phyloP scores from a whole-genome alignment of 228 moss, liverwort and hornwort species.

The Sphagnum fallax region DNA sequence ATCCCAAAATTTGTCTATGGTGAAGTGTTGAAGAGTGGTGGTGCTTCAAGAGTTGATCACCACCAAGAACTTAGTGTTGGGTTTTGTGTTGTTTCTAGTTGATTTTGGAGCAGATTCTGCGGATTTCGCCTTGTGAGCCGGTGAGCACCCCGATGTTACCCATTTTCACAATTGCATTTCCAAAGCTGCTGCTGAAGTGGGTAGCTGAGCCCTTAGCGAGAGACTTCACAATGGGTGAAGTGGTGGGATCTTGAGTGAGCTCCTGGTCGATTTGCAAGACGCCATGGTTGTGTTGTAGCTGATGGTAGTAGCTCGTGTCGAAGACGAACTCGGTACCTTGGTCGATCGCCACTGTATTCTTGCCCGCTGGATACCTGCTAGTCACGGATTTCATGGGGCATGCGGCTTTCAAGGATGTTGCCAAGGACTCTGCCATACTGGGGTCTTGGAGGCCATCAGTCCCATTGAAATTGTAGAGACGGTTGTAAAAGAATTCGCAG shows the following conservation, averaged over 20 bases:
- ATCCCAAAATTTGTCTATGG: too few species aligned
- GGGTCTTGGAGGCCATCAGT: constrained; percentile 14
- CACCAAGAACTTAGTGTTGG: too few species aligned
- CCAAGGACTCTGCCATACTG: constrained; percentile 19
- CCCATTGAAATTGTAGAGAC: constrained; percentile 38
- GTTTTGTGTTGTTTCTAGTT: constrained; percentile 7
- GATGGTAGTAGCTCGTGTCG: constrained; percentile 46
- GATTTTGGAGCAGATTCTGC: constrained; percentile 37
- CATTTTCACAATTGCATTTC: constrained; percentile 37
- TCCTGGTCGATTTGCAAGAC: constrained; percentile 54
- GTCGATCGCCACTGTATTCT: constrained; percentile 18
- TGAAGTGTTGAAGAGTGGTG: too few species aligned
- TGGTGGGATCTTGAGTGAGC: constrained; percentile 27
- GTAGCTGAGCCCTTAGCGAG: constrained; percentile 13
- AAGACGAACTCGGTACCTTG: constrained; percentile 17
- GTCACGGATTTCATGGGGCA: constrained; percentile 19
- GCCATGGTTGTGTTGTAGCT: constrained; percentile 32
- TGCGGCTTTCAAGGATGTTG: constrained; percentile 15
- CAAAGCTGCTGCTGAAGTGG: constrained; percentile 37
- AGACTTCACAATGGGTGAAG: constrained; percentile 2
- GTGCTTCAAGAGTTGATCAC: too few species aligned
- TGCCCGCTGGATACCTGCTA: background rate
- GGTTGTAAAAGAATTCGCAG: constrained; percentile 30
- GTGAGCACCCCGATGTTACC: constrained; percentile 39
- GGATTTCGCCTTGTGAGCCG: constrained; percentile 40